phyloP scores from a whole-genome alignment of 2,329 filamentous ascomycete genomes.

The Fusarium heterosporum region DNA sequence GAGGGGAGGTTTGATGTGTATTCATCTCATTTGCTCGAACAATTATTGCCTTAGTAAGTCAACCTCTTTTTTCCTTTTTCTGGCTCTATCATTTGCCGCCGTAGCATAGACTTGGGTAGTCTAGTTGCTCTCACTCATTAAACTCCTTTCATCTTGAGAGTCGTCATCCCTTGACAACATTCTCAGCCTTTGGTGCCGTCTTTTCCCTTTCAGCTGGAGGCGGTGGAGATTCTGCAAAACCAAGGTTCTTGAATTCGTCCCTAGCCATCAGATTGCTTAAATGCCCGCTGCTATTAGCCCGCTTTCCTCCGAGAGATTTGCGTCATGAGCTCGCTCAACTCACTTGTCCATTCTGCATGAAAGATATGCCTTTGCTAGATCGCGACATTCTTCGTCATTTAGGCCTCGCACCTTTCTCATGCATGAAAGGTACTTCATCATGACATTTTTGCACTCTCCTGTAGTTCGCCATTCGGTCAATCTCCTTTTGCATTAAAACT shows the following conservation, averaged over 20 bases:
- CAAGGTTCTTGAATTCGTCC: slow-evolving; percentile 94
- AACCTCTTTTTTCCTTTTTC: neutral
- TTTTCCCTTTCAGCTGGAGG: slow-evolving; percentile 34
- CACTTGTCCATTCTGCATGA: slow-evolving; percentile 95
- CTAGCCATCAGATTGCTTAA: slow-evolving; percentile 91
- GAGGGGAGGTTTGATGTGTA: slow-evolving; percentile 45
- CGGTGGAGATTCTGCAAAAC: slow-evolving; percentile 65
- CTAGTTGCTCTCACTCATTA: slow-evolving; percentile 1
- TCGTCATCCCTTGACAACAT: slow-evolving; percentile 50
- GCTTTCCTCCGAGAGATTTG: slow-evolving; percentile 31
- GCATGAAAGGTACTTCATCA: slow-evolving; percentile 86
- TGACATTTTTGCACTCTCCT: slow-evolving; percentile 95
- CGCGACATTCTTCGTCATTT: slow-evolving; percentile 87
- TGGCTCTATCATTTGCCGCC: too few relatives aligned
- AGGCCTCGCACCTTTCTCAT: slow-evolving; percentile 85
- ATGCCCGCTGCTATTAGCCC: slow-evolving; percentile 30
- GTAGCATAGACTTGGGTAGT: neutral
- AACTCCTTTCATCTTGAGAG: slow-evolving; percentile 25
- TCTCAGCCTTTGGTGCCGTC: slow-evolving; percentile 51
- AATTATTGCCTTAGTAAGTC: slow-evolving; percentile 10
- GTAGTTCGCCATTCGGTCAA: slow-evolving; percentile 16
- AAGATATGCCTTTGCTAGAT: slow-evolving; percentile 88
- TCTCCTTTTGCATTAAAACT: neutral
- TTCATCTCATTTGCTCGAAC: slow-evolving; percentile 44
- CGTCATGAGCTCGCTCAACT: slow-evolving; percentile 48